These are phyloP conservation scores for Xylaria cubensis DNA, from an alignment of 495 filamentous ascomycete species.

Conservation along the genomic window DNA sequence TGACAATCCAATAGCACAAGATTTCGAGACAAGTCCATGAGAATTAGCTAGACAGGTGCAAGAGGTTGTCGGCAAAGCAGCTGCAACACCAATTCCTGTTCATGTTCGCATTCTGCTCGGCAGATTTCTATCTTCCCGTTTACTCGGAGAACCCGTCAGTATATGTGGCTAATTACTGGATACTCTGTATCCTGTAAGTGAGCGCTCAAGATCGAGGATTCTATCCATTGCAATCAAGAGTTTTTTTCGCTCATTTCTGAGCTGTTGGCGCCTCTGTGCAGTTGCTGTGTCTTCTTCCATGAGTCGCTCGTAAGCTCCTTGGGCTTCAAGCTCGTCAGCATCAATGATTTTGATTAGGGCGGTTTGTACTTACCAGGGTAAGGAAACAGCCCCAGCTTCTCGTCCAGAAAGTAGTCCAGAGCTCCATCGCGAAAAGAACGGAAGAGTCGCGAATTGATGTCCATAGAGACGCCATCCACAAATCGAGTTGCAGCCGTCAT, in stretches of 20 bases:
- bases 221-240: constrained; percentile 42
- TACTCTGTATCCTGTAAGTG: background rate
- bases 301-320: constrained; percentile 35
- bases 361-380: constrained; percentile 28
- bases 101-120: background rate
- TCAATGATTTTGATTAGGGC: background rate
- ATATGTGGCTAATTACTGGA: background rate
- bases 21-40: background rate
- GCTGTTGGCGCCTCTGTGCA: constrained; percentile 33
- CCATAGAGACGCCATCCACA: constrained; percentile 49
- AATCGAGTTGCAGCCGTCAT: constrained; percentile 52
- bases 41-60: background rate
- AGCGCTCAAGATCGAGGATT: constrained; percentile 29
- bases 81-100: background rate
- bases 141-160: background rate
- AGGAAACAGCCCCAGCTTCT: constrained; percentile 44
- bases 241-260: constrained; percentile 39
- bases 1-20: background rate
- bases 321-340: constrained; percentile 28
- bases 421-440: constrained; percentile 32
- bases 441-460: constrained; percentile 48
- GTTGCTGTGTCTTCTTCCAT: constrained; percentile 50
- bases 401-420: constrained; percentile 45
- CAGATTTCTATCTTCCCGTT: background rate
- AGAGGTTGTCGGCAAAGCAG: background rate